These are phyloP conservation scores for Conticribra guillardii DNA, from an alignment of 108 stramenopile species.

Conservation along the genomic window DNA sequence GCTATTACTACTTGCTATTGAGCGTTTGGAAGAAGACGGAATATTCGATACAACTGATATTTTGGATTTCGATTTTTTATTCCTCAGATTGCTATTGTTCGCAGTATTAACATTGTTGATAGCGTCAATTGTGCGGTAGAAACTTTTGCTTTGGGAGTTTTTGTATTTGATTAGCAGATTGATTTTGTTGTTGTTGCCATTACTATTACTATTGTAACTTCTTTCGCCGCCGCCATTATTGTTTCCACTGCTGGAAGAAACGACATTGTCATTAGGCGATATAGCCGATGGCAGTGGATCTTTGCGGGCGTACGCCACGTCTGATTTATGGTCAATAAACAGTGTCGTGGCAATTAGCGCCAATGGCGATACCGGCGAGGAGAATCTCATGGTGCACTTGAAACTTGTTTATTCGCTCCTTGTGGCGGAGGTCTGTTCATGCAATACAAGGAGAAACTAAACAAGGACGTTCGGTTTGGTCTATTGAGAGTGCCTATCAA, in stretches of 20 bases:
- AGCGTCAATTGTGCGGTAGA: neutral
- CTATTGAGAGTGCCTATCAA: too few species aligned
- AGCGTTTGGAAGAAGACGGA: neutral
- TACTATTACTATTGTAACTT: neutral
- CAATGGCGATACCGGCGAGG: neutral
- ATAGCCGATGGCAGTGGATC: neutral
- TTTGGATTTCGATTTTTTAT: neutral
- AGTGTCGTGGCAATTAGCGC: neutral
- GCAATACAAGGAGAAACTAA: too few species aligned
- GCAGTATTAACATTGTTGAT: neutral
- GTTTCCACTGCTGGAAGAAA: neutral
- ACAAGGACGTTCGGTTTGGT: too few species aligned
- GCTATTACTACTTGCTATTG: neutral
- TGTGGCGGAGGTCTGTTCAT: too few species aligned
- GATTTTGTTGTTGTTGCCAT: neutral
- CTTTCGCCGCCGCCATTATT: neutral
- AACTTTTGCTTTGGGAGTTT: neutral
- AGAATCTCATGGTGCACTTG: neutral
- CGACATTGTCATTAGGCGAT: neutral
- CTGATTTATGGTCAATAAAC: neutral
- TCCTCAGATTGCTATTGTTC: neutral
- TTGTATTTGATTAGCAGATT: conserved; percentile 30
- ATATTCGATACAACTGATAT: conserved; percentile 6
- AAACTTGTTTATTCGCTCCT: too few species aligned
- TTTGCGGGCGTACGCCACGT: neutral